A percentile compares a stretch with the other conserved stretches of the same genome.
phyloP scores from a whole-genome alignment of 305 asterid genomes.

The Withania somnifera region DNA sequence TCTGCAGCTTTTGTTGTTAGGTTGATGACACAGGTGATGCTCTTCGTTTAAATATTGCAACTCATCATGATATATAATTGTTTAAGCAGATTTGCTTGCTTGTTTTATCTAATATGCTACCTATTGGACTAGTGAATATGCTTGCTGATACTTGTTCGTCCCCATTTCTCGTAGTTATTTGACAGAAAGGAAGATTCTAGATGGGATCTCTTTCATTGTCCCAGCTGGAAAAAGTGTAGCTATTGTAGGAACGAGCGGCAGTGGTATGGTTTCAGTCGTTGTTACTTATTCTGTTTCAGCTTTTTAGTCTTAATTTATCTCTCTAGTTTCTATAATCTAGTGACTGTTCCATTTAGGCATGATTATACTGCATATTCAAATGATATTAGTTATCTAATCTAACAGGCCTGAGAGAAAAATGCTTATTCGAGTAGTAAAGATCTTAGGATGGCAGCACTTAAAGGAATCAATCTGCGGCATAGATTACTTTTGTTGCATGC shows the following conservation, averaged over 20 bases:
- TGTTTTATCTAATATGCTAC: not conserved
- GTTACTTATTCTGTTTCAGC: not conserved
- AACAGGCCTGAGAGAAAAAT: not conserved
- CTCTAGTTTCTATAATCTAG: not conserved
- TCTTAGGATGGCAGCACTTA: not conserved
- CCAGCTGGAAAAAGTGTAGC: conserved; percentile 99
- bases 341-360: not conserved
- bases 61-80: not conserved
- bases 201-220: conserved; percentile 77
- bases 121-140: not conserved
- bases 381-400: not conserved
- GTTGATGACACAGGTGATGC: not conserved
- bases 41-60: not conserved
- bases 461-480: not conserved
- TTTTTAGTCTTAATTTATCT: not conserved
- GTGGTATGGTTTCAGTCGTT: conserved; percentile 46
- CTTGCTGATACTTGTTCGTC: conserved; percentile 13
- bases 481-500: not conserved
- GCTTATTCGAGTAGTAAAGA: not conserved
- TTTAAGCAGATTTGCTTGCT: not conserved
- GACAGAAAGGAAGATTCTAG: conserved; percentile 84
- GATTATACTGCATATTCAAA: not conserved
- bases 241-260: conserved; percentile 99
- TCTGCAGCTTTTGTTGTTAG: not conserved
- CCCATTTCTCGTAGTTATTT: conserved; percentile 45